phyloP scores from a whole-genome alignment of 2,329 filamentous ascomycete species.

The Didymella pomorum region DNA sequence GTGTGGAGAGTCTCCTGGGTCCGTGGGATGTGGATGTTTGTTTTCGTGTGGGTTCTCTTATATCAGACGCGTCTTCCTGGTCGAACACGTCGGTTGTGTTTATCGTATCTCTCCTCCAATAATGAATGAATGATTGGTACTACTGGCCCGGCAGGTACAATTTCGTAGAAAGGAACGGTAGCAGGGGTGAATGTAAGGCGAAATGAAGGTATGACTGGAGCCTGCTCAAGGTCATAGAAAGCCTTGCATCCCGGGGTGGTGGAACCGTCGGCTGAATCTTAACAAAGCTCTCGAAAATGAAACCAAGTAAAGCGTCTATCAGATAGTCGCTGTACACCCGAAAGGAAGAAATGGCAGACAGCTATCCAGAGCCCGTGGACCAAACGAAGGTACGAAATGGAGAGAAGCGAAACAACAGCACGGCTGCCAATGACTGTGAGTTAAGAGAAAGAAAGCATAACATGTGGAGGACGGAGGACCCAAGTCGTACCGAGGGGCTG shows the following conservation, averaged over 20 bases:
- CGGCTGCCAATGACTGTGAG: conserved; percentile 46
- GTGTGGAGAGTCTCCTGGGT: conserved; percentile 24
- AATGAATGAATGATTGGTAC: conserved; percentile 16
- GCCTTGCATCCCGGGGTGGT: conserved; percentile 37
- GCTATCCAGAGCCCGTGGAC: conserved; percentile 36
- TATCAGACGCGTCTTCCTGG: conserved; percentile 34
- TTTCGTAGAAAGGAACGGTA: conserved; percentile 15
- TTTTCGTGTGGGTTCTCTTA: conserved; percentile 37
- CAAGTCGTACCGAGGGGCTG: conserved; percentile 43
- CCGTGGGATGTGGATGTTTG: conserved; percentile 22
- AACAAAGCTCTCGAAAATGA: conserved; percentile 17
- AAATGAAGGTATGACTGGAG: conserved; percentile 45
- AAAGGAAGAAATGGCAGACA: conserved; percentile 18
- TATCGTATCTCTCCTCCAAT: conserved; percentile 12
- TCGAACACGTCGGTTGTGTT: conserved; percentile 15
- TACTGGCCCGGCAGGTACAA: conserved; percentile 18
- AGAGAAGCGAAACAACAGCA: conserved; percentile 50
- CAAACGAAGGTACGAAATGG: conserved; percentile 44
- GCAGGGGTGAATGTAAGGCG: conserved; percentile 17
- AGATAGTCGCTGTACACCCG: conserved; percentile 9
- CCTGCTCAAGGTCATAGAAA: conserved; percentile 39
- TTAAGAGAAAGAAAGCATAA: conserved; percentile 36
- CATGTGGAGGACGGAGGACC: conserved; percentile 33
- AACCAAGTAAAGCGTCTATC: conserved; percentile 22
- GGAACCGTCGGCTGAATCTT: conserved; percentile 35